phyloP scores from a whole-genome alignment of 1,284 basidiomycete genomes.

The Sparassis latifolia region DNA sequence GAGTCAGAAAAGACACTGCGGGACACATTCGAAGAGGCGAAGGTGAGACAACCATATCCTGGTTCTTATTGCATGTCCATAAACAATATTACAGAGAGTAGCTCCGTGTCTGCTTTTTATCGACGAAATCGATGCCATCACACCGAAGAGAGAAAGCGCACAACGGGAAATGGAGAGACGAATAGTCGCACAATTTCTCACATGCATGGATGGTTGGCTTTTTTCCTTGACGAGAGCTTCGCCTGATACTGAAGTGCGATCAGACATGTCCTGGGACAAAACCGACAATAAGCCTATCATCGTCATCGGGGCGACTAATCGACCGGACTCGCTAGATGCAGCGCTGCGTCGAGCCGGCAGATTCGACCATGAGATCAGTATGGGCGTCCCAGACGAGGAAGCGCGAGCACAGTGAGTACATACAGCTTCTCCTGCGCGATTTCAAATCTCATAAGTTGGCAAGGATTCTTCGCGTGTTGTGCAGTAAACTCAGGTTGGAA shows the following conservation, averaged over 20 bases:
- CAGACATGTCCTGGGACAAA: slow-evolving; percentile 89
- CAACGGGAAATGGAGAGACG: slow-evolving; percentile 97
- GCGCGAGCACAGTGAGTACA: slow-evolving; percentile 77
- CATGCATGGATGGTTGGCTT: slow-evolving; percentile 88
- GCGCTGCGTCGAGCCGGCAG: slow-evolving; percentile 89
- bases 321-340: slow-evolving; percentile 91
- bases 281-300: slow-evolving; percentile 86
- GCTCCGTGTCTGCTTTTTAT: slow-evolving; percentile 92
- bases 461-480: slow-evolving; percentile 81
- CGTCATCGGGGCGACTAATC: slow-evolving; percentile 94
- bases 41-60: slow-evolving; percentile 38
- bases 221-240: slow-evolving; percentile 1
- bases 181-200: slow-evolving; percentile 95
- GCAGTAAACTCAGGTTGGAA: slow-evolving; percentile 66
- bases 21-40: slow-evolving; percentile 95
- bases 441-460: neutral
- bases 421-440: neutral
- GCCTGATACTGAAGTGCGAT: neutral
- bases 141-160: slow-evolving; percentile 94
- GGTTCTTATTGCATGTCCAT: neutral
- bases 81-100: slow-evolving; percentile 49
- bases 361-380: slow-evolving; percentile 96
- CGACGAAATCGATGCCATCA: slow-evolving; percentile 98
- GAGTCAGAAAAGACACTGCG: slow-evolving; percentile 95
- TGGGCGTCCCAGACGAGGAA: slow-evolving; percentile 93